Base-by-base conservation (phyloP, 2,329 filamentous ascomycete genomes). In the Erysiphe pulchra region DNA sequence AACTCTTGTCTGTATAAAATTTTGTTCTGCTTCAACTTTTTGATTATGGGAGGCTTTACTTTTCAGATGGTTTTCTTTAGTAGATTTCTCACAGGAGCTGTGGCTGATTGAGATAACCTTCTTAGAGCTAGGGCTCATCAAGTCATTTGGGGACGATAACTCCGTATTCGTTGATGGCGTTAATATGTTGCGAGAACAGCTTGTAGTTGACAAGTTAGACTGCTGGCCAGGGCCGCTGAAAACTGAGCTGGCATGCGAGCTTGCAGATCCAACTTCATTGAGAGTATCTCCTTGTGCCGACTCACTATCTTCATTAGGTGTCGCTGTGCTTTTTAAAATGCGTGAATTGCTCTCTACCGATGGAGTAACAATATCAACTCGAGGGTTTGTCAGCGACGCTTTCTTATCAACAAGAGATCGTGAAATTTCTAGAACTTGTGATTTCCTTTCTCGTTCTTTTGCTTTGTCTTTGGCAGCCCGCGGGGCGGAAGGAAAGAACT, bases 401-500 rank as follows among this genome's bases (percentile, higher is more conserved):
- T 57, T 62, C 54, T 50, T 56, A 54, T 61, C 55, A 51, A 56
- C 51, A 50, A 54, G 46, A 28, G 56, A 51, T 43, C 53, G 55
- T 12, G 56, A 55, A 12, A 53, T 54, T 40, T 58, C 56, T 28
- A 52, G 45, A 42, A 45, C 50, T 42, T 54, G 52, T 45, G 53
- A 60, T 64, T 73, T 65, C 60, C 69, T 75, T 58, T 74, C 71
- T 59, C 73, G 67, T 60, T 76, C 71, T 59, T 68, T 68, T 52
- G 70, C 68, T 56, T 67, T 67, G 58, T 72, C 68, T 60, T 66
- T 66, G 47, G 69, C 67, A 48, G 56, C 55, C 43, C 55, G 56
- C 54, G 81, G 80, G 58, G 80, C 81, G 60, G 78, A 75, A 54
- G 80, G 80, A 63, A 85, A 86, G 70, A 84, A 90, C 65, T 85